These are phyloP conservation scores for Kondoa subrosea DNA, from an alignment of 768 basidiomycete genomes.

Conservation along the genomic window DNA sequence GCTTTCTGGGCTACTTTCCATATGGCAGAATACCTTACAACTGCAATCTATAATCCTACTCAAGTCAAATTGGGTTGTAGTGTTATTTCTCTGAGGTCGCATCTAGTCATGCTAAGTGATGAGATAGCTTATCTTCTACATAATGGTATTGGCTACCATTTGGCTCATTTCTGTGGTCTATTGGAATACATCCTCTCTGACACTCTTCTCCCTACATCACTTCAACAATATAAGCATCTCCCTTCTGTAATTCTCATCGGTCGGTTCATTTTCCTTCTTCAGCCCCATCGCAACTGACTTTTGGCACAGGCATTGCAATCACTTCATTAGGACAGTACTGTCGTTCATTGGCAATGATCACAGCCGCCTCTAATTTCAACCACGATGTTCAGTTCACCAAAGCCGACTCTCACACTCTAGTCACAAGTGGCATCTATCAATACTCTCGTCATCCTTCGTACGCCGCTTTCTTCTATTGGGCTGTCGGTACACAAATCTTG, in stretches of 20 bases:
- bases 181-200: conserved; percentile 54
- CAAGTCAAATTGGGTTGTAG: conserved; percentile 86
- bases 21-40: conserved; percentile 83
- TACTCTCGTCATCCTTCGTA: conserved; percentile 87
- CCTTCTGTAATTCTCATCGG: conserved; percentile 18
- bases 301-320: conserved; percentile 44
- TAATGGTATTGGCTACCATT: conserved; percentile 68
- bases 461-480: conserved; percentile 96
- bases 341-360: conserved; percentile 87
- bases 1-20: conserved; percentile 77
- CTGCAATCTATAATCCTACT: conserved; percentile 84
- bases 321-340: conserved; percentile 56
- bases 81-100: conserved; percentile 30
- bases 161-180: conserved; percentile 62
- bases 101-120: neutral
- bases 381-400: conserved; percentile 68
- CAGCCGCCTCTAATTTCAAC: conserved; percentile 82
- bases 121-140: conserved; percentile 72
- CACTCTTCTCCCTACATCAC: conserved; percentile 18
- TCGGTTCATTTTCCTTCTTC: neutral
- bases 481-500: conserved; percentile 76
- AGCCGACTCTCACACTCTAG: conserved; percentile 53
- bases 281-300: conserved; percentile 3
- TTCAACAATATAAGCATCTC: conserved; percentile 20
- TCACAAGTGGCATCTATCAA: conserved; percentile 79